These are phyloP conservation scores for Termitomyces sp. DNA, from an alignment of 768 basidiomycete genomes.

Conservation along the genomic window DNA sequence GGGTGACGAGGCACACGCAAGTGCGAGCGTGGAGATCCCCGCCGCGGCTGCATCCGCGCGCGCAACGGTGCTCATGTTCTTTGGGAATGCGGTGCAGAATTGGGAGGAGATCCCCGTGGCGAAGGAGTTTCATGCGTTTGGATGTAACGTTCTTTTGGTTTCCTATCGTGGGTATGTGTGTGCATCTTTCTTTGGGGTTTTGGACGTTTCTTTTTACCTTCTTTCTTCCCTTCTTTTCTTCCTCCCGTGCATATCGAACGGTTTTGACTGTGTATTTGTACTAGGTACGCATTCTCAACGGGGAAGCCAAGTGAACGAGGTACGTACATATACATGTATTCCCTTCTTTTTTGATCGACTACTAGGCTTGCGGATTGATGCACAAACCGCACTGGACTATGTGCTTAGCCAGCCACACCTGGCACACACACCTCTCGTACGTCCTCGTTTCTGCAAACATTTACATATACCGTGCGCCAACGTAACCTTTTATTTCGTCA, in stretches of 20 bases:
- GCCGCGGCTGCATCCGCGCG: background rate
- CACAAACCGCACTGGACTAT: background rate
- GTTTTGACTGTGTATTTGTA: background rate
- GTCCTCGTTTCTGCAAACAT: background rate
- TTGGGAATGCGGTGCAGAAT: background rate
- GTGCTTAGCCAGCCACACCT: background rate
- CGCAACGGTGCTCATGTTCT: background rate
- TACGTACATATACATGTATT: background rate
- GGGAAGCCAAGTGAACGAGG: background rate
- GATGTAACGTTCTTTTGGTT: background rate
- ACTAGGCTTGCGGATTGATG: background rate
- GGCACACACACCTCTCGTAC: background rate
- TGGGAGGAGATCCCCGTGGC: background rate
- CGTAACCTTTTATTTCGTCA: too few relatives aligned
- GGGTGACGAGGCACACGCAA: background rate
- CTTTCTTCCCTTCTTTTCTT: background rate
- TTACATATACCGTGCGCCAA: too few relatives aligned
- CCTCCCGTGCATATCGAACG: background rate
- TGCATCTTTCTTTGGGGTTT: background rate
- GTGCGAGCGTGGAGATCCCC: background rate
- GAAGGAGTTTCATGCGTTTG: background rate
- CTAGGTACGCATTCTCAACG: background rate
- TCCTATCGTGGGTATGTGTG: background rate
- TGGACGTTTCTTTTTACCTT: too few relatives aligned
- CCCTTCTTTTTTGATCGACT: background rate